Evolutionary conservation across 2,329 filamentous ascomycete genomes (phyloP), one percentile per base, ranked within the genome.

Genomic region (Akanthomyces dipterigenus): DNA sequence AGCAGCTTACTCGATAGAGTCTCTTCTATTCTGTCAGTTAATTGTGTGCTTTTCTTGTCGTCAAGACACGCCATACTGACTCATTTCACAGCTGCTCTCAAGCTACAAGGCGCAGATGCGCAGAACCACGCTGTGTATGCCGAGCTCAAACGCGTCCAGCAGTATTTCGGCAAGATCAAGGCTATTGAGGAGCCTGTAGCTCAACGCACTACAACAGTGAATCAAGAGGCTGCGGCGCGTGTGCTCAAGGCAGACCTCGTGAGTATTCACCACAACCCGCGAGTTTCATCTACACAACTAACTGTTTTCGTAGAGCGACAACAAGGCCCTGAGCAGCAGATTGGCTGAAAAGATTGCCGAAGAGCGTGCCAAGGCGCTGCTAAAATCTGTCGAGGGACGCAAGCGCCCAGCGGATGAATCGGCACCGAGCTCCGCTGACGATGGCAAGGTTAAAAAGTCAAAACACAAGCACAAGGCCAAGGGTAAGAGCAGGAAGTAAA

Each of bases 131-230:
- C 90, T 31, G 85, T 99, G 63, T 95, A 91, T 75, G 82, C 83
- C 63, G 95, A 99, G 77, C 82, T 99, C 64, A 88, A 86, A 62
- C 87, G 95, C 61, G 88, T 98, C 59, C 91, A 88, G 73, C 89
- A 92, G 71, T 98, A 98, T 74, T 96, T 96, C 75, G 86, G 84
- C 63, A 99, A 98, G 78, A 93, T 98, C 72, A 91, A 95, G 70
- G 79, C 80, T 16, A 82, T 86, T 3, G 92, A 97, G 74, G 82
- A 79, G 7, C 82, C 84, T 1, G 80, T 82, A 3, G 74, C 77
- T 58, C 79, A 84, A 69, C 81, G 82, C 36, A 78, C 74, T 46
- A 70, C 75, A 63, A 82, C 77, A 1, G 76, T 90, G 64, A 84
- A 97, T 70, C 93, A 89, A 67, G 84, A 85, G 65, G 93, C 91